A percentile compares a stretch with the other conserved stretches of the same genome.
These are phyloP conservation scores for Agaricales sp. DNA, from an alignment of 1,284 basidiomycete species.

Conservation along the genomic window DNA sequence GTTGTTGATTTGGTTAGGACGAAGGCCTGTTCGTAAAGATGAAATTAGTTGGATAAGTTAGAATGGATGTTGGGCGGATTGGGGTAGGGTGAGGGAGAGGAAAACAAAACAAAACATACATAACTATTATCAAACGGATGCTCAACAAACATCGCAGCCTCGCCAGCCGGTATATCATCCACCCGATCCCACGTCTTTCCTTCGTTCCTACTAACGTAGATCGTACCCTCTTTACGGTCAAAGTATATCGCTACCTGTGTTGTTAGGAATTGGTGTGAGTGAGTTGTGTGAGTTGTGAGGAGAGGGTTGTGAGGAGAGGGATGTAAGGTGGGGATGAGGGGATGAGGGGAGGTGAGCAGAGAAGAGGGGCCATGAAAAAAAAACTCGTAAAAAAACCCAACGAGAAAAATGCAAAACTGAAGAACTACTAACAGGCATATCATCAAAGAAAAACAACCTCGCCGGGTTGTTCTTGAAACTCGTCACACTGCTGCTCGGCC, in stretches of 20 bases:
- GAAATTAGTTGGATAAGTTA: conserved; percentile 3
- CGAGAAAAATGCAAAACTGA: conserved; percentile 21
- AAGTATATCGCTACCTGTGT: conserved; percentile 52
- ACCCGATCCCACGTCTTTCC: conserved; percentile 74
- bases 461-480: conserved; percentile 68
- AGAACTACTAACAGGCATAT: conserved; percentile 55
- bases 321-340: neutral
- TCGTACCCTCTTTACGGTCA: conserved; percentile 57
- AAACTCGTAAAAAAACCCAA: conserved; percentile 15
- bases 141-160: conserved; percentile 68
- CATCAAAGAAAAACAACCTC: conserved; percentile 89
- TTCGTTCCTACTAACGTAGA: conserved; percentile 84
- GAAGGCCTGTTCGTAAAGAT: conserved; percentile 54
- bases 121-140: conserved; percentile 80
- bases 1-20: conserved; percentile 59
- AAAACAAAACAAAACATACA: conserved; percentile 30
- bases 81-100: neutral
- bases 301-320: neutral
- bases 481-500: conserved; percentile 28
- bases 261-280: no score
- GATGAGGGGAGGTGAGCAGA: neutral
- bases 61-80: neutral
- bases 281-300: neutral
- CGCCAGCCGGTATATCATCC: conserved; percentile 50
- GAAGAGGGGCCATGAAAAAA: neutral